Conservation (phyloP, 352 stramenopile genomes). For the Globisporangium yorkense region DNA sequence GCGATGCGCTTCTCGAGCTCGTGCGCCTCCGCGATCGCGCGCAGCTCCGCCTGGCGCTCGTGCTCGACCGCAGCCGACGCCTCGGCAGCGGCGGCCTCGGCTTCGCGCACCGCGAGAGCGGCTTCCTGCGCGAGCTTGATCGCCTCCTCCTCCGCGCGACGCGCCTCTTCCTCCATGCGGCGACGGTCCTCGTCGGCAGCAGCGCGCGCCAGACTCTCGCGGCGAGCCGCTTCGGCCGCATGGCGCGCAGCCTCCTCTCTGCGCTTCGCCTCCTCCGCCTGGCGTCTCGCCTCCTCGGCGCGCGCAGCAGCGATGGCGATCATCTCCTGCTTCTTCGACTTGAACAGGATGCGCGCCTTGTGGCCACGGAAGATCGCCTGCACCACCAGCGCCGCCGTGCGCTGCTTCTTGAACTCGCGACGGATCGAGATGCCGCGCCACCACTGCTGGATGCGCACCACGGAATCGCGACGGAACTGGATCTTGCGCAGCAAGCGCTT, state of each 20-base stretch:
- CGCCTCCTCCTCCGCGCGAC: conserved; percentile 53
- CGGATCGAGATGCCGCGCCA: conserved; percentile 71
- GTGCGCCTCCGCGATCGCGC: conserved; percentile 68
- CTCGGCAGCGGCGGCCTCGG: conserved; percentile 62
- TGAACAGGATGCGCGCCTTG: conserved; percentile 64
- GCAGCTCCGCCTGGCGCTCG: conserved; percentile 75
- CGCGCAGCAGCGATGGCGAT: conserved; percentile 68
- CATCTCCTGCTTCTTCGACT: conserved; percentile 84
- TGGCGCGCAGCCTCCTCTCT: conserved; percentile 64
- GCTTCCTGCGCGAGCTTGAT: conserved; percentile 51
- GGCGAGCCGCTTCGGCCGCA: conserved; percentile 47
- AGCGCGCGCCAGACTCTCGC: conserved; percentile 50
- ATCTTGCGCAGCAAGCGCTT: conserved; percentile 47
- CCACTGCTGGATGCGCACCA: conserved; percentile 78
- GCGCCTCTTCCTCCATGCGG: conserved; percentile 67
- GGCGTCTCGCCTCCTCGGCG: conserved; percentile 61
- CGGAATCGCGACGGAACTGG: conserved; percentile 51
- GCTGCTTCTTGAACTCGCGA: conserved; percentile 80
- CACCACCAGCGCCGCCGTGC: conserved; percentile 59
- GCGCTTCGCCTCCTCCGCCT: conserved; percentile 81
- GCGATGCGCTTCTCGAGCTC: conserved; percentile 55
- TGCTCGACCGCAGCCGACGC: conserved; percentile 70
- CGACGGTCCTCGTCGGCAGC: conserved; percentile 52
- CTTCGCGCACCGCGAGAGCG: conserved; percentile 50
- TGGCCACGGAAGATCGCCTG: conserved; percentile 80